These are phyloP conservation scores for Lasiosphaeria miniovina DNA, from an alignment of 495 filamentous ascomycete species.

Conservation along the genomic window DNA sequence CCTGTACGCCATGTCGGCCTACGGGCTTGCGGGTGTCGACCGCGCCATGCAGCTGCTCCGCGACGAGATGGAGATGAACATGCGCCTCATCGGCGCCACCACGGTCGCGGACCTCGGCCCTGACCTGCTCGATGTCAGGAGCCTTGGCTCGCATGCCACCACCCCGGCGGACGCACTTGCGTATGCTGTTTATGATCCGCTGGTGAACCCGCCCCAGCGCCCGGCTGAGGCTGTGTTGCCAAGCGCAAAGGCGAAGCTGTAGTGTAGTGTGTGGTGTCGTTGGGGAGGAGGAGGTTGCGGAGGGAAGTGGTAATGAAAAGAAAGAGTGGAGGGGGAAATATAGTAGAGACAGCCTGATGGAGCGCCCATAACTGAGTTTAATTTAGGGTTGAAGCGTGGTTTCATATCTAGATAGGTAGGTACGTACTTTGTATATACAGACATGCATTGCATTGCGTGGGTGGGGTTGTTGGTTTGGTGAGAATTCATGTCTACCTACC, in stretches of 20 bases:
- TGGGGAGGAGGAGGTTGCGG: no score
- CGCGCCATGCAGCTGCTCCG: conserved; percentile 91
- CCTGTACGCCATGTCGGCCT: conserved; percentile 92
- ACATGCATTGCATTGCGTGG: no score
- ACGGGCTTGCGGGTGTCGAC: conserved; percentile 83
- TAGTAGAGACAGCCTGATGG: no score
- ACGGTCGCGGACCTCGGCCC: conserved; percentile 74
- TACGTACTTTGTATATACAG: no score
- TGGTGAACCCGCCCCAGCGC: conserved; percentile 43
- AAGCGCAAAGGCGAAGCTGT: conserved; percentile 30
- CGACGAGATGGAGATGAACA: conserved; percentile 99
- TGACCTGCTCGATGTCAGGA: conserved; percentile 71
- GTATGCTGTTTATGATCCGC: conserved; percentile 40
- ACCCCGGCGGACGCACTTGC: conserved; percentile 65
- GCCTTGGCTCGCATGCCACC: conserved; percentile 66
- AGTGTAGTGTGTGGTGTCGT: no score
- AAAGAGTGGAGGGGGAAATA: no score
- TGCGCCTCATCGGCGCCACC: conserved; percentile 83
- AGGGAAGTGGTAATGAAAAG: no score
- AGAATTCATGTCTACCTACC: no score
- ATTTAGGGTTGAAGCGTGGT: no score
- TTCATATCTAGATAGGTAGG: no score
- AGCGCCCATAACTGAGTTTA: no score
- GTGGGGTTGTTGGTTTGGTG: no score
- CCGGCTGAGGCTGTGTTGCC: conserved; percentile 13